Evolutionary conservation across 176 grass and related monocot species (phyloP).

Genomic region (Aechmea fasciata): DNA sequence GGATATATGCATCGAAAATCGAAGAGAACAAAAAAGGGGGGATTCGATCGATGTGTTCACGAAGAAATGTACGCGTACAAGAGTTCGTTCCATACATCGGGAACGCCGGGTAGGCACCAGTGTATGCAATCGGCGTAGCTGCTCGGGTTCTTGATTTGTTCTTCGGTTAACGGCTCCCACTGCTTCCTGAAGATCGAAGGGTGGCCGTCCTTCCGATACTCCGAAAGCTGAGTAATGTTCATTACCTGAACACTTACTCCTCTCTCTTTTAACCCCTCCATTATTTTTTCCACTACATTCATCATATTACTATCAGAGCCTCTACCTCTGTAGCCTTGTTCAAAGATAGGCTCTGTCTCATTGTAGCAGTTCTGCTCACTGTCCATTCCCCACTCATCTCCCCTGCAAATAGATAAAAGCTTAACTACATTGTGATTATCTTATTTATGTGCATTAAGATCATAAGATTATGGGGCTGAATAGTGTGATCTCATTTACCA

Average conservation of each 20-base stretch:
- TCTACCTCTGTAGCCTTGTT: constrained; percentile 18
- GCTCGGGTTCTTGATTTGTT: constrained; percentile 28
- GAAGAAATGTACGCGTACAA: constrained; percentile 45
- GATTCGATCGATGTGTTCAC: not conserved
- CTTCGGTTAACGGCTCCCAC: constrained; percentile 48
- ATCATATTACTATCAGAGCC: constrained; percentile 37
- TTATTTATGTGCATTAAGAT: not conserved
- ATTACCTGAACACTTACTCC: constrained; percentile 52
- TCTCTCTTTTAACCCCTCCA: constrained; percentile 25
- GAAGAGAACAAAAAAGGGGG: not conserved
- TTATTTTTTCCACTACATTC: constrained; percentile 37
- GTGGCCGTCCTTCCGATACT: constrained; percentile 73
- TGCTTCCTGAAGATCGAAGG: constrained; percentile 63
- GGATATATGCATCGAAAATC: too few species aligned
- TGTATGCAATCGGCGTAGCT: constrained; percentile 45
- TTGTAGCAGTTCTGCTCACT: constrained; percentile 42
- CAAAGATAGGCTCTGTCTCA: constrained; percentile 53
- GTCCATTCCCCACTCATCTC: constrained; percentile 10
- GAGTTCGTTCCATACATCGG: constrained; percentile 73
- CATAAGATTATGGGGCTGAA: not conserved
- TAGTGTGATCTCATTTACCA: not conserved
- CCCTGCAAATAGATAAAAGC: not conserved
- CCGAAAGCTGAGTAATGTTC: constrained; percentile 65
- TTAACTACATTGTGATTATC: not conserved
- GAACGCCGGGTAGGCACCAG: constrained; percentile 54